phyloP scores from a whole-genome alignment of 2,329 filamentous ascomycete species.

The Phyllosticta citribraziliensis region DNA sequence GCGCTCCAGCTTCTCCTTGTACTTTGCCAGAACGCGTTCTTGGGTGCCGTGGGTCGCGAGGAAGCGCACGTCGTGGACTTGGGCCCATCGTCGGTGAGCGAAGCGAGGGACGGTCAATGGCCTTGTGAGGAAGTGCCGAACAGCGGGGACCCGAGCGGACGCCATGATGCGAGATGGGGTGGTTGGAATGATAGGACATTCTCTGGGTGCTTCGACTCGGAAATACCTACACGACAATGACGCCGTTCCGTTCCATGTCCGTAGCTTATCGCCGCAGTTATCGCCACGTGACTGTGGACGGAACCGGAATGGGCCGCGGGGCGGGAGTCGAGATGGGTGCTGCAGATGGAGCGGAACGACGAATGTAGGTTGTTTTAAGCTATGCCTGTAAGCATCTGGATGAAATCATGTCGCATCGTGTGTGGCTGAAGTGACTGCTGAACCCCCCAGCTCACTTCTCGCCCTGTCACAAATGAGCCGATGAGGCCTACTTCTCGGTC shows the following conservation, averaged over 20 bases:
- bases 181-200: too few relatives aligned
- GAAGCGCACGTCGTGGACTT: conserved; percentile 86
- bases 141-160: conserved; percentile 3
- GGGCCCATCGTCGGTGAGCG: conserved; percentile 75
- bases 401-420: background rate
- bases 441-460: background rate
- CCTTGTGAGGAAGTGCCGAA: conserved; percentile 6
- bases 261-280: background rate
- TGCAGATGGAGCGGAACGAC: background rate
- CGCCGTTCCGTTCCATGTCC: too few relatives aligned
- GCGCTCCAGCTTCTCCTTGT: conserved; percentile 70
- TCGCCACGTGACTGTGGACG: background rate
- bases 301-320: background rate
- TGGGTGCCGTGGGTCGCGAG: conserved; percentile 66
- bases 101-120: conserved; percentile 2
- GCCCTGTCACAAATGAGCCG: background rate
- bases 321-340: background rate
- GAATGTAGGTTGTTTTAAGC: background rate
- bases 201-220: too few relatives aligned
- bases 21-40: conserved; percentile 67
- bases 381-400: background rate
- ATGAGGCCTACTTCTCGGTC: background rate
- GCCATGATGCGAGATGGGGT: conserved; percentile 2
- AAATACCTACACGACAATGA: background rate
- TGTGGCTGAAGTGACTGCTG: background rate